phyloP scores from a whole-genome alignment of 176 grass and related monocot genomes.

The Olyra latifolia region DNA sequence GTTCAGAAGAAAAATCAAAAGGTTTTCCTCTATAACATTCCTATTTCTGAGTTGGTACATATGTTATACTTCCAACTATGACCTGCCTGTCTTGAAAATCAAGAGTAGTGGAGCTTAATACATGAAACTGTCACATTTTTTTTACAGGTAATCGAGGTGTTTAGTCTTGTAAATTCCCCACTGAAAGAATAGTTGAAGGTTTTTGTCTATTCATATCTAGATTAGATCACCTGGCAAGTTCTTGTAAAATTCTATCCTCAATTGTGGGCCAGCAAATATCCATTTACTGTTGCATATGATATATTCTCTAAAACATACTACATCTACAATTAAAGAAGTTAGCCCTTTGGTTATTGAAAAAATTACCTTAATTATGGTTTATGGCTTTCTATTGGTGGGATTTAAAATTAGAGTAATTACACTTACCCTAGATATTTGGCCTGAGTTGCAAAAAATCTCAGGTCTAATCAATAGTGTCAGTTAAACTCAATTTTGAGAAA shows the following conservation, averaged over 20 bases:
- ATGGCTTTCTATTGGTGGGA: neutral
- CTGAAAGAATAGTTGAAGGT: neutral
- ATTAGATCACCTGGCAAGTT: constrained; percentile 1
- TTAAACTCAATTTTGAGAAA: neutral
- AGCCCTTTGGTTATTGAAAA: neutral
- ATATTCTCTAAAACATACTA: neutral
- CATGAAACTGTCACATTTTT: neutral
- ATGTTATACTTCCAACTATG: neutral
- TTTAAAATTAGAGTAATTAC: neutral
- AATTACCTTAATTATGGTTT: neutral
- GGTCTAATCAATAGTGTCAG: neutral
- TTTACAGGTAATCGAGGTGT: neutral
- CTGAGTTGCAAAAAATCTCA: neutral
- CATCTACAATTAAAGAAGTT: neutral
- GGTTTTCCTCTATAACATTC: constrained; percentile 26
- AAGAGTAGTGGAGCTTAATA: neutral
- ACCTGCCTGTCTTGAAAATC: neutral
- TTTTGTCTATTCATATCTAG: constrained; percentile 6
- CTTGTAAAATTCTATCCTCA: neutral
- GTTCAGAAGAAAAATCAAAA: constrained; percentile 14
- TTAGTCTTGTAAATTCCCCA: neutral
- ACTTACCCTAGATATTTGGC: constrained; percentile 1
- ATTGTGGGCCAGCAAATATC: neutral
- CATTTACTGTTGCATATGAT: neutral
- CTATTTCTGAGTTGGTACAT: neutral